These are phyloP conservation scores for Pseudozyma sp. DNA, from an alignment of 1,284 basidiomycete species.

Conservation along the genomic window DNA sequence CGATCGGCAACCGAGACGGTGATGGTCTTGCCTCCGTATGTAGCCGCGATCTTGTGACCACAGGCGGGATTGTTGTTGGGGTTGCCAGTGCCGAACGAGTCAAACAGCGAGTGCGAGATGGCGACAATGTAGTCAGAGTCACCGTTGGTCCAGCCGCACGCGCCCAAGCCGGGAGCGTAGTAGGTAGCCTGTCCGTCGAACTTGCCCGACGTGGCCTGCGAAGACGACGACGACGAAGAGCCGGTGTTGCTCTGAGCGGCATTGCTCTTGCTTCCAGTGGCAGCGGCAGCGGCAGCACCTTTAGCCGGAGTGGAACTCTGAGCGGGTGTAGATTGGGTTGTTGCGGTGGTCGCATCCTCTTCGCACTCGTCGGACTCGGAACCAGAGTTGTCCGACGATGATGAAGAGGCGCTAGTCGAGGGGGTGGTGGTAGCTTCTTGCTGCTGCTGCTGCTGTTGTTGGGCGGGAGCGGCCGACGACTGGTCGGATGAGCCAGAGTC, in stretches of 20 bases:
- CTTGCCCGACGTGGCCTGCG: constrained; percentile 60
- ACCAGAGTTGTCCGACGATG: constrained; percentile 16
- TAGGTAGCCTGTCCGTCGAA: constrained; percentile 65
- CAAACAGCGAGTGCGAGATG: constrained; percentile 53
- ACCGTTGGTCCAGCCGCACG: constrained; percentile 56
- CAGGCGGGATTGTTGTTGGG: constrained; percentile 63
- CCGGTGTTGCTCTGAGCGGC: constrained; percentile 13
- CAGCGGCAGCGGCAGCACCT: constrained; percentile 24
- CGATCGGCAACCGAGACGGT: constrained; percentile 59
- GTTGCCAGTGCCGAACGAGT: constrained; percentile 55
- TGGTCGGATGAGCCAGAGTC: constrained; percentile 61
- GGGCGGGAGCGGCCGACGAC: constrained; percentile 12
- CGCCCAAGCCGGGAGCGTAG: constrained; percentile 61
- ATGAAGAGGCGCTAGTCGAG: not conserved
- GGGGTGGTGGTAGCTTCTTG: constrained; percentile 1
- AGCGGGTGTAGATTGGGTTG: constrained; percentile 2
- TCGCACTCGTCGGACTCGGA: constrained; percentile 29
- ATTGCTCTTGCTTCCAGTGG: constrained; percentile 35
- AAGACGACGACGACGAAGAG: constrained; percentile 67
- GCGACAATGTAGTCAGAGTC: constrained; percentile 63
- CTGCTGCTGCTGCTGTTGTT: constrained; percentile 9
- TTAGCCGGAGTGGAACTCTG: constrained; percentile 7
- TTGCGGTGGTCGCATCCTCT: constrained; percentile 7
- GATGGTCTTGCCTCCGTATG: constrained; percentile 58
- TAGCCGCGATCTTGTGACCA: constrained; percentile 60